Percentiles rank a stretch among this genome's conserved stretches.
phyloP scores from a whole-genome alignment of 257 asterid species.

The Linaria vulgaris region DNA sequence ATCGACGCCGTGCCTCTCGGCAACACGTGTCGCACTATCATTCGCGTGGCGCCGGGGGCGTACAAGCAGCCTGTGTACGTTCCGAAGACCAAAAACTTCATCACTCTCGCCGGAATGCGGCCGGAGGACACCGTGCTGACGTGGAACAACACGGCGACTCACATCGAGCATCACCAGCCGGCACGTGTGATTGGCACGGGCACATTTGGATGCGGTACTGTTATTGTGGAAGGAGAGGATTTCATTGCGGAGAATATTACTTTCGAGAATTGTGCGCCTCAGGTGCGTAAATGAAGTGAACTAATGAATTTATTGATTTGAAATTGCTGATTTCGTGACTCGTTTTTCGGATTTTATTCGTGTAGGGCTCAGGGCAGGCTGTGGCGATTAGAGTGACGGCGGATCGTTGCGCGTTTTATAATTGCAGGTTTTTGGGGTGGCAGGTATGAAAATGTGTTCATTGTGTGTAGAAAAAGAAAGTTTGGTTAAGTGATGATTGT shows the following conservation, averaged over 20 bases:
- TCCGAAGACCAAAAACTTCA: slow-evolving; percentile 87
- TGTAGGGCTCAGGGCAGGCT: slow-evolving; percentile 94
- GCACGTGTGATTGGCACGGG: slow-evolving; percentile 92
- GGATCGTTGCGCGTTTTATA: slow-evolving; percentile 86
- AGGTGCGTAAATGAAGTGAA: slow-evolving; percentile 32
- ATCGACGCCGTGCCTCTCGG: slow-evolving; percentile 80
- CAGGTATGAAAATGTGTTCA: too few relatives aligned
- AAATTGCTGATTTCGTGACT: not conserved
- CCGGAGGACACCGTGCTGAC: slow-evolving; percentile 80
- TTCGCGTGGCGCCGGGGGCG: slow-evolving; percentile 78
- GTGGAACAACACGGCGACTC: slow-evolving; percentile 77
- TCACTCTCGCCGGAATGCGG: slow-evolving; percentile 69
- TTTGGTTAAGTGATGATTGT: too few relatives aligned
- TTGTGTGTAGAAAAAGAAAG: too few relatives aligned
- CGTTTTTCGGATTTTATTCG: too few relatives aligned
- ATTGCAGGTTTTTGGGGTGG: slow-evolving; percentile 95
- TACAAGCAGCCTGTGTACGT: slow-evolving; percentile 81
- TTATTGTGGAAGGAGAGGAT: slow-evolving; percentile 92
- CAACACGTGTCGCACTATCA: slow-evolving; percentile 74
- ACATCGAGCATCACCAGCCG: slow-evolving; percentile 87
- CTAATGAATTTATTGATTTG: not conserved
- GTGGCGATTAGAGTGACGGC: slow-evolving; percentile 94
- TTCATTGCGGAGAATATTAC: slow-evolving; percentile 94
- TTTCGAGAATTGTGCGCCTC: slow-evolving; percentile 82
- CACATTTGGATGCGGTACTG: slow-evolving; percentile 90